Evolutionary conservation across 179 eudicot species (phyloP), one percentile per base, ranked within the genome.

Genomic region (Silene noctiflora): DNA sequence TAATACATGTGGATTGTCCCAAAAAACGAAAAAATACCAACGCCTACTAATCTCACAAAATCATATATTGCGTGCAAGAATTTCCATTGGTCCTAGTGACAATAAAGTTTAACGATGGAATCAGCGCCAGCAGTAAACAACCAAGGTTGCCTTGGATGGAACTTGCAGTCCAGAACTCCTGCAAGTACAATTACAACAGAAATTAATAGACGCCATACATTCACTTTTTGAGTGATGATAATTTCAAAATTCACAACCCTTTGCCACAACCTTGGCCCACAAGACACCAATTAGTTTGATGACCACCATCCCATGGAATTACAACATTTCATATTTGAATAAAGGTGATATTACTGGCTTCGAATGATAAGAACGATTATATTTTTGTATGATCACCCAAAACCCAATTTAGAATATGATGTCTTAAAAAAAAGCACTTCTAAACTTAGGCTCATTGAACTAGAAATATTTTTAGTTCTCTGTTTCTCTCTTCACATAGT

Each of bases 101-200:
- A 84, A 74, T 81, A 86, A 25, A 86, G 78, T 74, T 76, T 84
- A 44, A 86, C 77, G 66, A 91, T 81, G 17, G 97, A 89, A 78
- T 95, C 95, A 65, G 93, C 90, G 64, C 97, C 97, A 0, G 99
- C 99, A 21, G 99, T 93, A 81, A 95, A 95, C 81, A 95, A 76
- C 99, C 99, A 95, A 61, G 99, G 99, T 78, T 93, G 99, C 84
- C 88, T 91, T 12, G 97, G 97, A 74, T 93, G 99, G 86, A 95
- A 95, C 81, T 93, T 88, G 83, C 93, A 89, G 84, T 95, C 97
- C 82, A 93, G n/a, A 61, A 95, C 88, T 69, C 97, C 97, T 94
- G 85, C 75, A 89, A 27, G 1, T 1, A 27, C 29, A 27, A 27
- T 27, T 27, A 71, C 70, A 82, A 27, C 10, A 58, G 61, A 55